Base-by-base conservation (phyloP, 2,329 filamentous ascomycete species). In the Curvularia sp. region DNA sequence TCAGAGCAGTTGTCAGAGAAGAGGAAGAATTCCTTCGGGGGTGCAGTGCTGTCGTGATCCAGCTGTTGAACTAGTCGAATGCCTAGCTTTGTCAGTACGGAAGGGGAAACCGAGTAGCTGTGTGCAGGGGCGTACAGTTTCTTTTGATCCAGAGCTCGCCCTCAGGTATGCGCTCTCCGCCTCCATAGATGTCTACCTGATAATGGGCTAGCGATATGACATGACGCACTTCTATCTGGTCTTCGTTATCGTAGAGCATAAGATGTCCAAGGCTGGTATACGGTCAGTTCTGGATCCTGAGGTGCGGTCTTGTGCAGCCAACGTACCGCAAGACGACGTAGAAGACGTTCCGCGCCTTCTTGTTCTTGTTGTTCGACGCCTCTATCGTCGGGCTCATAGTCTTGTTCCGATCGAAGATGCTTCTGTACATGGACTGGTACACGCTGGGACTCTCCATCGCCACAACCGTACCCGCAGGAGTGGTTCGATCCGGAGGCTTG, bases 351-450 rank as follows among this genome's bases (percentile, higher is more conserved):
- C 91, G 88, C 2, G 90, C 90, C 67, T 82, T 85, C 74, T 83
- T 87, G 43, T 76, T 78, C 68, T 82, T 84, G 34, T 76, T 77
- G 64, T 83, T 86, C 13, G 78, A 75, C 6, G 80, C 80, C 47
- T 87, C 84, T 36, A 87, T 79, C 2, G 80, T 83, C 3, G 84
- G 83, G 18, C 78, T 78, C 63, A 82, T 82, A 70, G 89, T 93
- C 70, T 77, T 80, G 63, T 74, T 77, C 32, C 94, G 86, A 69
- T 97, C 93, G 74, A 99, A 98, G 61, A 99, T 89, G 76, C 91
- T 97, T 74, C 93, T 84, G 79, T 99, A 99, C 92, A 99, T 97
- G 76, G 90, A 90, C 83, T 98, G 95, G 78, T 98, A 98, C 36
- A 99, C 94, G 75, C 94, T 97, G 55, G 91, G 93, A 72, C 92